These are phyloP conservation scores for Hordeum vulgare DNA, from an alignment of 176 grass and related monocot genomes.

Conservation along the genomic window DNA sequence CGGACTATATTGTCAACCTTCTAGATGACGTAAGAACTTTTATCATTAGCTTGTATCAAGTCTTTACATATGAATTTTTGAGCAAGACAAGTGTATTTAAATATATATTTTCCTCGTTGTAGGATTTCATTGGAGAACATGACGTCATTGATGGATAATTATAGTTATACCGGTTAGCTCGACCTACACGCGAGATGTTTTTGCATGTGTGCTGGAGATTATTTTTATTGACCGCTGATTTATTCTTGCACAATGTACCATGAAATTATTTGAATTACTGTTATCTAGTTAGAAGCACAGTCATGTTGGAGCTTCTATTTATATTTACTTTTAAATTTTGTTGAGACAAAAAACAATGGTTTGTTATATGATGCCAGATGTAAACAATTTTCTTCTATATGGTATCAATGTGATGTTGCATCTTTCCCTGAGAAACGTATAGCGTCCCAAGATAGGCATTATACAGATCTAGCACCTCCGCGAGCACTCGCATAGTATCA, in stretches of 20 bases:
- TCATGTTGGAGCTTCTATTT: not conserved
- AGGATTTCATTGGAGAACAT: not conserved
- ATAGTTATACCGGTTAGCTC: not conserved
- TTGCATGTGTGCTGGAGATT: not conserved
- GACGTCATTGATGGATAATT: not conserved
- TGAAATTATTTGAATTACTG: not conserved
- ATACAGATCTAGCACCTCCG: too few relatives aligned
- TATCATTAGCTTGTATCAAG: not conserved
- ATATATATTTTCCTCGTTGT: not conserved
- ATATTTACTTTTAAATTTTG: not conserved
- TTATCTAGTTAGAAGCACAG: slow-evolving; percentile 12
- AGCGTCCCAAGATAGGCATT: too few relatives aligned
- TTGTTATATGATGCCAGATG: too few relatives aligned
- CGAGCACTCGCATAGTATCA: too few relatives aligned
- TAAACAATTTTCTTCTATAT: too few relatives aligned
- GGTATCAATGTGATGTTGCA: too few relatives aligned
- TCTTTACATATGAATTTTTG: not conserved
- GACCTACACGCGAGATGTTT: not conserved
- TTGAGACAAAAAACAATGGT: too few relatives aligned
- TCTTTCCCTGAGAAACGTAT: too few relatives aligned
- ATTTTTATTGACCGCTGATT: not conserved
- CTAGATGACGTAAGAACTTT: slow-evolving; percentile 16
- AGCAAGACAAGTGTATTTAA: not conserved
- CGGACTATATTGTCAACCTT: not conserved
- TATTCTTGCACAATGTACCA: not conserved